phyloP scores from a whole-genome alignment of 352 stramenopile species.

The Phytophthora citrophthora region DNA sequence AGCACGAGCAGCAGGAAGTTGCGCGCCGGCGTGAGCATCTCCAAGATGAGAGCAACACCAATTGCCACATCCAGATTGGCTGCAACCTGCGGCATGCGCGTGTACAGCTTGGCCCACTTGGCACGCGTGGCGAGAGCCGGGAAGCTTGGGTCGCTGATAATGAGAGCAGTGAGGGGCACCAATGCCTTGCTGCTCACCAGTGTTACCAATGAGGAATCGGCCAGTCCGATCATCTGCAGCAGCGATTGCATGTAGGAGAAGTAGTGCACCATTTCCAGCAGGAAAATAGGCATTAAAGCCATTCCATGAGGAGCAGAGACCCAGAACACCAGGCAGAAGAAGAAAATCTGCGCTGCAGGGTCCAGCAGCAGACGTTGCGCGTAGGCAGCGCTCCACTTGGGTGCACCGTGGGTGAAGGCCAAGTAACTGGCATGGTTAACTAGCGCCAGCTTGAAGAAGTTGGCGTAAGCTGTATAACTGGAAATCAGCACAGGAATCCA shows the following conservation, averaged over 20 bases:
- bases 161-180: conserved; percentile 55
- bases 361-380: conserved; percentile 85
- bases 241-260: conserved; percentile 66
- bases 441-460: conserved; percentile 86
- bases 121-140: conserved; percentile 51
- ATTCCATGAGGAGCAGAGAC: conserved; percentile 77
- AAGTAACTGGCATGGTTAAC: conserved; percentile 85
- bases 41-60: conserved; percentile 77
- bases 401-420: conserved; percentile 77
- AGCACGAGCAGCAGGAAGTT: conserved; percentile 89
- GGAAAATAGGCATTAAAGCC: conserved; percentile 78
- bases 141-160: conserved; percentile 73
- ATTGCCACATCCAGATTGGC: conserved; percentile 87
- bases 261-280: conserved; percentile 85
- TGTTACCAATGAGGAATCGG: conserved; percentile 43
- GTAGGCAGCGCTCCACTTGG: conserved; percentile 76
- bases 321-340: conserved; percentile 90
- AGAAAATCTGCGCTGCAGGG: conserved; percentile 80
- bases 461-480: conserved; percentile 53
- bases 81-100: conserved; percentile 76
- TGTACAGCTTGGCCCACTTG: conserved; percentile 88
- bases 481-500: conserved; percentile 64
- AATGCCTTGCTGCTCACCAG: conserved; percentile 57
- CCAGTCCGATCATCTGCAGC: conserved; percentile 62
- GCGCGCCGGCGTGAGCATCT: conserved; percentile 82